Base-by-base conservation (phyloP, 371 early-diverging fungal genomes). In the Mortierella sp. region DNA sequence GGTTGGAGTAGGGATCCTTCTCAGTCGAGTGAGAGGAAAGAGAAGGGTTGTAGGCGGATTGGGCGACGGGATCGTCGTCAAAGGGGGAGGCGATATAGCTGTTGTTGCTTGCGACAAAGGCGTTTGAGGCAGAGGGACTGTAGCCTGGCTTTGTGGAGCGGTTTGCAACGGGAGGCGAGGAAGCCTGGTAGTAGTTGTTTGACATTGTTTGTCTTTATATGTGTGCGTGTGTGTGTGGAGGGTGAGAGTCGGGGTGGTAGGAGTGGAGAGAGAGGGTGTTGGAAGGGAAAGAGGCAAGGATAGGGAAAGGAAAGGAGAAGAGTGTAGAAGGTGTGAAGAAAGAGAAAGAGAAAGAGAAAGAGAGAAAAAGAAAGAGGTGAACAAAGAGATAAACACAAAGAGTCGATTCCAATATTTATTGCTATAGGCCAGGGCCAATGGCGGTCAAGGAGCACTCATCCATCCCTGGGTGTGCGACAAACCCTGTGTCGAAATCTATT, bases 81-180 rank as follows among this genome's bases (percentile, higher is more conserved):
- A 85, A 85, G 52, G 86, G 86, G 26, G 86, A 85, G 57, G 55
- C 42, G 78, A 85, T 85, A 73, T 82, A 82, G 72, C 34, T 85
- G 54, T 78, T 72, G 31, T 73, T 73, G 68, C 34, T 38, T 24
- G 77, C 52, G 71, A 79, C 42, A 52, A 31, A 76, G 55, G 77
- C 42, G 70, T 76, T 77, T 60, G 74, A 13, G 75, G 60, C 42
- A 21, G 14, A 24, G 42, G 10, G 48, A n/a, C 52, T 77, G 58
- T 65, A 74, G 65, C 38, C 55, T 11, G 80, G 75, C 76, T 78
- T 80, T 31, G 83, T 76, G 24, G 82, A 50, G 74, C 28, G 73
- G 28, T 68, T 65, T 16, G 68, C 60, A 19, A 45, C 19, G 10
- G 70, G 75, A 0, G 63, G 81, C 38, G 82, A 74, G 48, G 83